Base-by-base conservation (phyloP, 306 rosid genomes). In the Hylodesmum podocarpum region DNA sequence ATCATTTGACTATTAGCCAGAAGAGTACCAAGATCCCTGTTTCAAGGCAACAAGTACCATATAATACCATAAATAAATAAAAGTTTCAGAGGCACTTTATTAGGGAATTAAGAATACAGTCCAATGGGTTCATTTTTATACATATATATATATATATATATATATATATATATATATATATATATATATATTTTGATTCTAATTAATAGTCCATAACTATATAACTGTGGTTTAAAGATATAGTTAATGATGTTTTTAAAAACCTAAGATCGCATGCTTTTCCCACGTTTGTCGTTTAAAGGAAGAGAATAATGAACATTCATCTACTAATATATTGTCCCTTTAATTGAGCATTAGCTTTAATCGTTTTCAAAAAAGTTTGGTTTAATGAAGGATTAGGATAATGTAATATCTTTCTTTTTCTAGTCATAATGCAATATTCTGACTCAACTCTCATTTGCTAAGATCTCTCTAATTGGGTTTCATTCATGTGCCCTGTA, bases 221-320 rank as follows among this genome's bases (percentile, higher is more conserved):
- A 24, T 4, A 13, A 59, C 3, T 22, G 22, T 47, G 74, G 8
- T 78, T 78, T n/a, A 29, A 78, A 81, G 63, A 69, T 54, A 29
- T 53, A 57, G 77, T 51, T 69, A 84, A 84, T 86, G 51, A 89
- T 86, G 84, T 80, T 43, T 55, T 68, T 27, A 37, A 33, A 75
- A 86, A 53, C 86, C 85, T 57, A 76, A 80, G 84, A 76, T 84
- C 81, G 47, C 85, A 78, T 80, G 81, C 88, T 83, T 88, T 88
- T 64, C 70, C 80, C 87, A 88, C 78, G 81, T 77, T 84, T 84
- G 90, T 86, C 87, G 87, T 82, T 70, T 59, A 86, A 88, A 84
- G 84, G 66, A 77, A 83, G 81, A 36, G 59, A 84, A 82, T 75
- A 77, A 74, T 84, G 80, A 66, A 73, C 75, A 75, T 80, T 77